A percentile compares a stretch with the other conserved stretches of the same genome.
Conservation (phyloP, 2,329 filamentous ascomycete species). For the Chaetomium olivaceum region DNA sequence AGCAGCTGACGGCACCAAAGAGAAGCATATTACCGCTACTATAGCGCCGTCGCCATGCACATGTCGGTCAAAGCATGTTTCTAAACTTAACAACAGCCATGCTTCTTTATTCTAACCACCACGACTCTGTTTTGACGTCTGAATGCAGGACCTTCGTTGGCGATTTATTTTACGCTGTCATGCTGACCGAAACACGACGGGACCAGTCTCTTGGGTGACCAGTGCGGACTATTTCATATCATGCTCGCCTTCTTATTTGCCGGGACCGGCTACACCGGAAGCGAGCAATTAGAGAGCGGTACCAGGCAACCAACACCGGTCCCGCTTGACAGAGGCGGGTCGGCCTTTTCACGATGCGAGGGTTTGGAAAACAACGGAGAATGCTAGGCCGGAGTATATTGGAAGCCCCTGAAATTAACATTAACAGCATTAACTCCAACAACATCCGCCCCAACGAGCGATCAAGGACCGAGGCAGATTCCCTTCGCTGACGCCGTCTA, state of each 20-base stretch:
- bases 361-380: background rate
- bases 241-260: conserved; percentile 7
- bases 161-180: background rate
- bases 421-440: background rate
- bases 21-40: conserved; percentile 3
- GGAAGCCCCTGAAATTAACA: background rate
- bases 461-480: background rate
- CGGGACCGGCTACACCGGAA: conserved; percentile 13
- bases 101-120: background rate
- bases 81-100: conserved; percentile 9
- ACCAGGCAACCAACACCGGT: background rate
- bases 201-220: background rate
- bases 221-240: conserved; percentile 3
- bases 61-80: background rate
- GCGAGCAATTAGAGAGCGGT: conserved; percentile 2
- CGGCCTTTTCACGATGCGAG: background rate
- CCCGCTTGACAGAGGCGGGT: conserved; percentile 2
- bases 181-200: background rate
- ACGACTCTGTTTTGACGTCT: background rate
- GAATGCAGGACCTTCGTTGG: conserved; percentile 4
- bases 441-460: background rate
- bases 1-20: conserved; percentile 12
- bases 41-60: conserved; percentile 5
- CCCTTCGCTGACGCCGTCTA: background rate
- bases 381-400: background rate